Evolutionary conservation across 257 asterid species (phyloP), one percentile per base, ranked within the genome.

Genomic region (Petunia secreta): DNA sequence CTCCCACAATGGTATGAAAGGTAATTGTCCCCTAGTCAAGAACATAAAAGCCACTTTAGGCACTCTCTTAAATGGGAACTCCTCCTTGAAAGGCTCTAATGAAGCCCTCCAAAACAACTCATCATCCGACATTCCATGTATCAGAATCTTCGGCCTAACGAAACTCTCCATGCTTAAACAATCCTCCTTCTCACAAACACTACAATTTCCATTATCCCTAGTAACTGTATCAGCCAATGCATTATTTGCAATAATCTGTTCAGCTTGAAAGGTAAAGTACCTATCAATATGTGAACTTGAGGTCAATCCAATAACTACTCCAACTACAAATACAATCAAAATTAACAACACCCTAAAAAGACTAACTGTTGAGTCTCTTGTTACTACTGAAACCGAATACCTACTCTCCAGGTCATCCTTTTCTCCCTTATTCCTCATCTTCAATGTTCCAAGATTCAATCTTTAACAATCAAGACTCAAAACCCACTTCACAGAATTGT

Each of bases 101-200:
- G 99, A 90, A 39, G 98, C 98, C 88, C 99, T 91, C 99, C 99
- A 96, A 66, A 94, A 88, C 88, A 96, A 79, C 88, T 96, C 98
- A 4, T 86, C 92, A 82, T 96, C 99, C 4, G 86, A 84, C 98
- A 96, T 88, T 15, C 83, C 82, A 65, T 96, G 98, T 82, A 53
- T 85, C 88, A 91, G 85, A 74, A 84, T 89, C 58, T 63, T 79
- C 3, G 87, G 97, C 83, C 88, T 66, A 6, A 84, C 48, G 71
- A 93, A 92, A 81, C 89, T 87, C 80, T 82, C 86, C 87, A 90
- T 83, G 81, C 94, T 87, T 83, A 87, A 75, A 69, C 91, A 90
- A 86, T 84, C 91, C 71, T 90, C 90, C 63, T 74, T 84, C 44
- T 82, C 89, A 71, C 91, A 89, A 74, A 79, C 81, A 37, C 80